Percentiles rank a stretch among this genome's conserved stretches.
These are phyloP conservation scores for Agaricus subrufescens DNA, from an alignment of 768 basidiomycete genomes.

Conservation along the genomic window DNA sequence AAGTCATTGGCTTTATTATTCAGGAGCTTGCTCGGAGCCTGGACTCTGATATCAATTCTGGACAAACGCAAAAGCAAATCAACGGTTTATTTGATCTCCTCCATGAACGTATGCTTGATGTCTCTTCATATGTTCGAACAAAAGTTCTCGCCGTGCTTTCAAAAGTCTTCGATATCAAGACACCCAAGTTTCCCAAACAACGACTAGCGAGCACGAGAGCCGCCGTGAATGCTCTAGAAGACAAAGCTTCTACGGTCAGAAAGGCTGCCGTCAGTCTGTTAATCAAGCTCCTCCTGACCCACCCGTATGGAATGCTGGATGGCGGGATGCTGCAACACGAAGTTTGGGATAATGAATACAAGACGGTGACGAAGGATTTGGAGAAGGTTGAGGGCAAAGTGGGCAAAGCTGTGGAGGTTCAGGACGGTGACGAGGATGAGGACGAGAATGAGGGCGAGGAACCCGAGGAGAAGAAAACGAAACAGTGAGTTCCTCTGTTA, in stretches of 20 bases:
- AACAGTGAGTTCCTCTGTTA: constrained; percentile 21
- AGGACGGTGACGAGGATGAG: constrained; percentile 33
- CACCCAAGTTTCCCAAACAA: constrained; percentile 79
- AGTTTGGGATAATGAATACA: constrained; percentile 74
- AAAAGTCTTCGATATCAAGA: constrained; percentile 68
- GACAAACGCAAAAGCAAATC: constrained; percentile 67
- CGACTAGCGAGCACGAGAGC: constrained; percentile 69
- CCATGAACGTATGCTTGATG: constrained; percentile 82
- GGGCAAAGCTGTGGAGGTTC: constrained; percentile 55
- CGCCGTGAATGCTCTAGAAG: constrained; percentile 79
- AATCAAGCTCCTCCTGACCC: constrained; percentile 71
- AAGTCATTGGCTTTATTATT: constrained; percentile 84
- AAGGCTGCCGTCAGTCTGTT: constrained; percentile 77
- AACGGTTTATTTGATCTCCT: constrained; percentile 78
- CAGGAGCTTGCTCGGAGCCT: constrained; percentile 63
- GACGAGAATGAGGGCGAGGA: constrained; percentile 27
- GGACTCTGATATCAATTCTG: constrained; percentile 42
- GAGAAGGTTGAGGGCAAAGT: constrained; percentile 63
- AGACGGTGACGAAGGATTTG: constrained; percentile 56
- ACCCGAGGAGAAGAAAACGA: constrained; percentile 28
- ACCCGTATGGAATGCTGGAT: constrained; percentile 83
- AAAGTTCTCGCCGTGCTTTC: constrained; percentile 79
- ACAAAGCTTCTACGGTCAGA: constrained; percentile 87
- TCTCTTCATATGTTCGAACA: constrained; percentile 85
- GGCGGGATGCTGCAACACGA: constrained; percentile 73